A percentile compares a stretch with the other conserved stretches of the same genome.
phyloP scores from a whole-genome alignment of 2,329 filamentous ascomycete species.

The Hypomyces perniciosus region DNA sequence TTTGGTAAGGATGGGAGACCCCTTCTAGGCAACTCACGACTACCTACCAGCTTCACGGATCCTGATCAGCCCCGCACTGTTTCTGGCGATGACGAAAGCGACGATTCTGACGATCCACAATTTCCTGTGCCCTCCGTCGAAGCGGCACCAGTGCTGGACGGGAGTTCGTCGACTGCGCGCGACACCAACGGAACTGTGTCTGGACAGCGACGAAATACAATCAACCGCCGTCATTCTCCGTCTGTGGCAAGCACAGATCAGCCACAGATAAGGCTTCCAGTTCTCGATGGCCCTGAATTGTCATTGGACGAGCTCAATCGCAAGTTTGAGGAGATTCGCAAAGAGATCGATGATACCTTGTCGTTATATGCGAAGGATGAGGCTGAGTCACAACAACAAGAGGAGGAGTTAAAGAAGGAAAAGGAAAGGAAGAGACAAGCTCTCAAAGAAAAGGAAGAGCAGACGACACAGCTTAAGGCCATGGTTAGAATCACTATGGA shows the following conservation, averaged over 20 bases:
- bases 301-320: constrained; percentile 74
- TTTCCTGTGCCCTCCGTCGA: constrained; percentile 54
- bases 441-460: constrained; percentile 85
- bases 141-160: constrained; percentile 55
- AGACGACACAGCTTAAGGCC: constrained; percentile 75
- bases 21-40: constrained; percentile 49
- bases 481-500: constrained; percentile 76
- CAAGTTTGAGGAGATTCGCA: constrained; percentile 70
- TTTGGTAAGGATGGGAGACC: constrained; percentile 59
- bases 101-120: constrained; percentile 41
- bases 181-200: constrained; percentile 50
- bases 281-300: constrained; percentile 52
- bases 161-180: constrained; percentile 54
- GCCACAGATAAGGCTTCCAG: constrained; percentile 37
- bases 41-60: constrained; percentile 50
- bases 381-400: constrained; percentile 58
- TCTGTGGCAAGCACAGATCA: constrained; percentile 55
- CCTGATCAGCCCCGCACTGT: constrained; percentile 42
- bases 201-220: constrained; percentile 44
- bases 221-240: constrained; percentile 71
- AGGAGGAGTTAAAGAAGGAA: constrained; percentile 67
- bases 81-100: constrained; percentile 35
- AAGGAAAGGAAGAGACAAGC: constrained; percentile 71
- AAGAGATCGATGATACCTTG: constrained; percentile 75
- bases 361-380: constrained; percentile 66